Base-by-base conservation (phyloP, 2,329 filamentous ascomycete species). In the Colletotrichum horii region DNA sequence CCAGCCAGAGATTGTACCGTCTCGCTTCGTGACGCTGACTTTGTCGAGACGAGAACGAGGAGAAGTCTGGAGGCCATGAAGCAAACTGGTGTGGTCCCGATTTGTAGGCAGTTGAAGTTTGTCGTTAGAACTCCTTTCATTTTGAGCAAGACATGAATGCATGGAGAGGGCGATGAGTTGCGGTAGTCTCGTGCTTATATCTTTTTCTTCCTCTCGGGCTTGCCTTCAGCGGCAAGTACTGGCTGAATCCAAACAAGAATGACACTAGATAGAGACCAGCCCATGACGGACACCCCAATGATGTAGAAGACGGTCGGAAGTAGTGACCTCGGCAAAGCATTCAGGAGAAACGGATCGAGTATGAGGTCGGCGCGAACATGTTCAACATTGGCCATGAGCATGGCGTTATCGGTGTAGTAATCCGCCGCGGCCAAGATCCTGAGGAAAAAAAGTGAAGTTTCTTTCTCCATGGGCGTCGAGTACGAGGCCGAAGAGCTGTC, bases 331-430 rank as follows among this genome's bases (percentile, higher is more conserved):
- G 97, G 97, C 68, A 98, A 88, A 19, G 96, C 81, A 85, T 97
- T 97, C 80, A 93, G 85, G 55, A 97, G 76, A 81, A 93, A 98
- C 1, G 96, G 96, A 83, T 98, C 97, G 28, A 99, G 91, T 80
- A 98, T 94, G 83, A 93, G 84, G 79, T 99, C 96, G 67, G 94
- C 94, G 69, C 92, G 87, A 6, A 98, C 95, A 1, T 92, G 91
- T 3, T 93, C 93, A 16, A 95, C 94, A 76, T 89, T 81, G 65
- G 87, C 84, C 96, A 98, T 98, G 80, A 98, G 89, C 3, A 89
- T 89, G 76, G 87, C 84, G 82, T 98, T 90, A 74, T 92, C 89
- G 14, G 94, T 94, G 84, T 94, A 97, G 87, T 96, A 99, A 80
- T 97, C 95, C 62, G 97, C 96, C 24, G 93, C 92, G 16, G 96